A percentile compares a stretch with the other conserved stretches of the same genome.
Evolutionary conservation across 345 rosid genomes (phyloP).

Genomic region (Jatropha curcas): DNA sequence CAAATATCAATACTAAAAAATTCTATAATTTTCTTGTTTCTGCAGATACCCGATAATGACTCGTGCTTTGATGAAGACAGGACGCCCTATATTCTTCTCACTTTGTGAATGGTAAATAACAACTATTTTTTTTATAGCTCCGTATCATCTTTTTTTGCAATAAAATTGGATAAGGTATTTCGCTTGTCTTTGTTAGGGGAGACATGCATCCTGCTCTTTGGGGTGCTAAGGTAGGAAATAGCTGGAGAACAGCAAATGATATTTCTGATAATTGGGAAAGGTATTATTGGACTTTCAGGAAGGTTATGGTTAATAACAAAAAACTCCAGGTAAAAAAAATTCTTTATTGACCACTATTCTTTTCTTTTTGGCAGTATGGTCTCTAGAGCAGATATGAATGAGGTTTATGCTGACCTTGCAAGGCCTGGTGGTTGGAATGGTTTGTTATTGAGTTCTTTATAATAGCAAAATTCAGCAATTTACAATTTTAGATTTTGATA

Average conservation of each 20-base stretch:
- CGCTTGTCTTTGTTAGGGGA: constrained; percentile 14
- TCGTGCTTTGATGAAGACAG: constrained; percentile 31
- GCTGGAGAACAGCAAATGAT: constrained; percentile 37
- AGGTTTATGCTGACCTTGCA: constrained; percentile 29
- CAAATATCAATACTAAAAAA: background rate
- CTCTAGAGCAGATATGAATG: constrained; percentile 33
- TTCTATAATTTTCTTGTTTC: background rate
- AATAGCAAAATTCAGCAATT: background rate
- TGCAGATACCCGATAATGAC: constrained; percentile 33
- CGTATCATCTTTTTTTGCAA: background rate
- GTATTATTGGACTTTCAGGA: constrained; percentile 6
- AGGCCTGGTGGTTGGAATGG: constrained; percentile 42
- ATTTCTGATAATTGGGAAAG: constrained; percentile 36
- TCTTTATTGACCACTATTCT: background rate
- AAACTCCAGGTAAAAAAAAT: background rate
- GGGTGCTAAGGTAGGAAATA: constrained; percentile 37
- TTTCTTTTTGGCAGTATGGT: constrained; percentile 45
- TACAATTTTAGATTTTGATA: background rate
- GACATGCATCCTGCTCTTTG: constrained; percentile 39
- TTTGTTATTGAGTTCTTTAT: constrained; percentile 1
- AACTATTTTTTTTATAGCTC: background rate
- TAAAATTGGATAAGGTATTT: background rate
- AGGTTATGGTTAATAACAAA: background rate
- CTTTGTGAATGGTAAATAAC: constrained; percentile 33
- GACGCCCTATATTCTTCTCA: constrained; percentile 32